A percentile compares a stretch with the other conserved stretches of the same genome.
Evolutionary conservation across 257 asterid genomes (phyloP).

Genomic region (Solanum chmielewskii): DNA sequence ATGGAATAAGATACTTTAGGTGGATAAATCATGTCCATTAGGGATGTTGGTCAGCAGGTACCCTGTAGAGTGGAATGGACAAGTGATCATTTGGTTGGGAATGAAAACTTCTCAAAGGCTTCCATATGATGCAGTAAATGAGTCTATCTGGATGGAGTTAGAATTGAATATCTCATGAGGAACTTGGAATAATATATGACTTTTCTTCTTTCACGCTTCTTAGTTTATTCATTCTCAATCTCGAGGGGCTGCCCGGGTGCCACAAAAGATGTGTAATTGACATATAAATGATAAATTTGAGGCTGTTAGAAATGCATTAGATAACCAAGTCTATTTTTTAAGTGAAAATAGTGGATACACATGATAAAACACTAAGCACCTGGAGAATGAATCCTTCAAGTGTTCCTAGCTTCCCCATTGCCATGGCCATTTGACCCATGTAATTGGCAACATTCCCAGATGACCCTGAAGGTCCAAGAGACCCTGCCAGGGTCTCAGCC

Average conservation of each 20-base stretch:
- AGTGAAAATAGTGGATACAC: not conserved
- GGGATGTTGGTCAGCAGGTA: not conserved
- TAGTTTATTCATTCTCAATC: not conserved
- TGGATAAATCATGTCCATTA: not conserved
- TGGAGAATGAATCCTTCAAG: constrained; percentile 91
- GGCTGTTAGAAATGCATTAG: not conserved
- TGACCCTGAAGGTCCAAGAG: constrained; percentile 67
- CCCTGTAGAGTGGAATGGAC: not conserved
- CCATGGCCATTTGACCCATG: constrained; percentile 99
- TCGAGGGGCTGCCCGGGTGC: not conserved
- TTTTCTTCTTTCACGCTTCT: not conserved
- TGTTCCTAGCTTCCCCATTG: constrained; percentile 87
- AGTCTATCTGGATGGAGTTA: not conserved
- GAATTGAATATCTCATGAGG: not conserved
- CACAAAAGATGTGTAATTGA: not conserved
- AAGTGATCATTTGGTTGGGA: not conserved
- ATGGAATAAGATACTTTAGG: not conserved
- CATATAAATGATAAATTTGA: not conserved
- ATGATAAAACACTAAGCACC: constrained; percentile 21
- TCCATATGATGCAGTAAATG: not conserved
- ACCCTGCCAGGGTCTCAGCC: constrained; percentile 82
- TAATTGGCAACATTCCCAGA: constrained; percentile 85
- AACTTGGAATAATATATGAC: not conserved
- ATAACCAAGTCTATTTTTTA: not conserved
- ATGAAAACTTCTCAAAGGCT: not conserved